phyloP scores from a whole-genome alignment of 352 stramenopile genomes.

The Globisporangium orthogonon region DNA sequence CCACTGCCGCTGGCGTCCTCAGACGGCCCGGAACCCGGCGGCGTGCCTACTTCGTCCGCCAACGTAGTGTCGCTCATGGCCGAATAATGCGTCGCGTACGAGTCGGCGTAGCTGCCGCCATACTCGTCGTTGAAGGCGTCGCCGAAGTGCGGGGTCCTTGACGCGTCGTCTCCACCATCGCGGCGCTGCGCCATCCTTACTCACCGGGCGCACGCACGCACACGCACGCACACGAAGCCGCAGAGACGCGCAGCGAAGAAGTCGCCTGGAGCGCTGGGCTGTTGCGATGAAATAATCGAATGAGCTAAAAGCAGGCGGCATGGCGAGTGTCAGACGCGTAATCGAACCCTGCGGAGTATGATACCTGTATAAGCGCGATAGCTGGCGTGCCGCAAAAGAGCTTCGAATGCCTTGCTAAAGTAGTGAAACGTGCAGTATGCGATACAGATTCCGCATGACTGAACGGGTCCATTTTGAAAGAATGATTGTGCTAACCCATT shows the following conservation, averaged over 20 bases:
- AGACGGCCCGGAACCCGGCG: constrained; percentile 3
- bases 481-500: neutral
- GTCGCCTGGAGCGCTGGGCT: neutral
- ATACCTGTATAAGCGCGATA: neutral
- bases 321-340: neutral
- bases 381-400: too few relatives aligned
- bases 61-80: neutral
- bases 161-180: neutral
- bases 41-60: constrained; percentile 11
- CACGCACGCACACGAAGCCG: neutral
- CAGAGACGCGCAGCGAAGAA: neutral
- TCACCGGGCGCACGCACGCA: too few relatives aligned
- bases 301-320: neutral
- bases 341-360: neutral
- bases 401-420: too few relatives aligned
- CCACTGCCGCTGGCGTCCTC: neutral
- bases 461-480: neutral
- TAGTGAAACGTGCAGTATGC: neutral
- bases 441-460: neutral
- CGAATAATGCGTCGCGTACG: constrained; percentile 13
- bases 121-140: constrained; percentile 8
- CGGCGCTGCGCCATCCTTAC: neutral
- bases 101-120: constrained; percentile 5
- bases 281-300: neutral
- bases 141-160: constrained; percentile 12